Conservation (phyloP, 805 yeast genomes). For the Metschnikowia noctiluminum region DNA sequence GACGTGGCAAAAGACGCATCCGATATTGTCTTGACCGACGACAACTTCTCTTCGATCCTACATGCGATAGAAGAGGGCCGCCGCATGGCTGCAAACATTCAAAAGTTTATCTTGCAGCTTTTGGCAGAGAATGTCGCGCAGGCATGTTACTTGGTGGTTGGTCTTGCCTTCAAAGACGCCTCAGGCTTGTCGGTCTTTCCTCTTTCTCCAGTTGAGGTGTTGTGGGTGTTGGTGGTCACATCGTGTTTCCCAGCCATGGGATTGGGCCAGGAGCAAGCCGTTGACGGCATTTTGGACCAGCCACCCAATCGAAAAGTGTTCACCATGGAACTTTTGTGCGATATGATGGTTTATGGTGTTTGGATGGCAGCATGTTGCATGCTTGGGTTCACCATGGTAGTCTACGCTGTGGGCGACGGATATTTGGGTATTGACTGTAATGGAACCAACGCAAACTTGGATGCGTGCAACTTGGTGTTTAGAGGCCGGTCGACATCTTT, state of each 20-base stretch:
- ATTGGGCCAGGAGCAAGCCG: constrained; percentile 33
- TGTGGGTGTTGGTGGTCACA: constrained; percentile 18
- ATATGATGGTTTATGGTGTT: constrained; percentile 38
- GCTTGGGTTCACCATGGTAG: constrained; percentile 32
- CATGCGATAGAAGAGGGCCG: constrained; percentile 25
- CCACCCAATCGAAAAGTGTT: constrained; percentile 37
- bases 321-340: constrained; percentile 37
- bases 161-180: constrained; percentile 64
- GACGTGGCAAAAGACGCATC: constrained; percentile 27
- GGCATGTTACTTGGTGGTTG: constrained; percentile 64
- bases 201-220: constrained; percentile 42
- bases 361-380: constrained; percentile 41
- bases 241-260: constrained; percentile 21
- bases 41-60: constrained; percentile 24
- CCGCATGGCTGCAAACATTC: constrained; percentile 18
- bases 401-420: constrained; percentile 37
- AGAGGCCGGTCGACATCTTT: constrained; percentile 36
- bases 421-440: constrained; percentile 36
- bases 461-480: constrained; percentile 29
- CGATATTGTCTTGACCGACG: constrained; percentile 24
- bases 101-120: constrained; percentile 18
- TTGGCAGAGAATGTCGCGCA: constrained; percentile 38
- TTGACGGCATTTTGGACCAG: constrained; percentile 33
- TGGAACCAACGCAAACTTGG: constrained; percentile 15
- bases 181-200: constrained; percentile 75